Percentiles rank a stretch among this genome's conserved stretches.
Conservation (phyloP, 139 green algal genomes). For the Trebouxia sp. region DNA sequence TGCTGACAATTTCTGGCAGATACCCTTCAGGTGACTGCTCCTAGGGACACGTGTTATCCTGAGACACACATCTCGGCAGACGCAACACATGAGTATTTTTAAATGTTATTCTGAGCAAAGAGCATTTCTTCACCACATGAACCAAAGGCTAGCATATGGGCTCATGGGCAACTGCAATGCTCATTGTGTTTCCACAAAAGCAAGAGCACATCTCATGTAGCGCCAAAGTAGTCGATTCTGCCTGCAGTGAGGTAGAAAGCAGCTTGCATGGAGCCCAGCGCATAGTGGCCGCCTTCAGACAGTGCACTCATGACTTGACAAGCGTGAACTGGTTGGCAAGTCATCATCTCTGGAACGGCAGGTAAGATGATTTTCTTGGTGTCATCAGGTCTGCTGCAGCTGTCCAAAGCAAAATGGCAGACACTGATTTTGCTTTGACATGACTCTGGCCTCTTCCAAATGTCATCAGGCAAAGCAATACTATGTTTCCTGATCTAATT, state of each 20-base stretch:
- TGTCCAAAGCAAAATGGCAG: conserved; percentile 11
- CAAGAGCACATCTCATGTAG: too few species aligned
- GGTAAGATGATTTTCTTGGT: neutral
- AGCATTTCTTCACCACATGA: too few species aligned
- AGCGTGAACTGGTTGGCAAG: conserved; percentile 6
- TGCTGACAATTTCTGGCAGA: conserved; percentile 13
- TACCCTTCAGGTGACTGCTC: conserved; percentile 2
- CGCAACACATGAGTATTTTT: too few species aligned
- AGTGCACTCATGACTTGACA: conserved; percentile 31
- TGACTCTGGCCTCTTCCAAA: neutral
- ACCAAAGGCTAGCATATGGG: too few species aligned
- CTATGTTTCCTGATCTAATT: neutral
- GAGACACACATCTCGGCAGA: too few species aligned
- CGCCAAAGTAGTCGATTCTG: neutral
- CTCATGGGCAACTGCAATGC: too few species aligned
- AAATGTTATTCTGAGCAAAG: too few species aligned
- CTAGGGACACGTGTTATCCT: neutral
- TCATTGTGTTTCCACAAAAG: too few species aligned
- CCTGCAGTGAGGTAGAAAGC: conserved; percentile 29
- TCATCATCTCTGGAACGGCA: conserved; percentile 29
- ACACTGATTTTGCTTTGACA: conserved; percentile 42
- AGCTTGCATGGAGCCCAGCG: conserved; percentile 29
- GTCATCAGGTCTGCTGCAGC: conserved; percentile 6
- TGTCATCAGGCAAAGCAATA: neutral
- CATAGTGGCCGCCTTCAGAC: conserved; percentile 32